Evolutionary conservation across 768 basidiomycete genomes (phyloP).

Genomic region (Auricularia cornea): DNA sequence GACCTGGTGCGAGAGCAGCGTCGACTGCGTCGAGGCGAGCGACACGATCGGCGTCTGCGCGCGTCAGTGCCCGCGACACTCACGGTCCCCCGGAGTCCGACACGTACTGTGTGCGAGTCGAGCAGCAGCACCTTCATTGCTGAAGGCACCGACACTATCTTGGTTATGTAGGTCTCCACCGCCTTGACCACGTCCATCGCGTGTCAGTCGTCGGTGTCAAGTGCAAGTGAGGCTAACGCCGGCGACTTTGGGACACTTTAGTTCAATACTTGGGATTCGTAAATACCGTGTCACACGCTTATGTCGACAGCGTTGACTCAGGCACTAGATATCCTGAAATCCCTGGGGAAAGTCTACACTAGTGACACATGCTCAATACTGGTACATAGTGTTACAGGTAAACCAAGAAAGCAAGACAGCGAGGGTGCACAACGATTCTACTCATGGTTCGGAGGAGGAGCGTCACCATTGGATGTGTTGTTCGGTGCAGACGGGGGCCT

Average conservation of each 20-base stretch:
- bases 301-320: too few species aligned
- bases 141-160: constrained; percentile 73
- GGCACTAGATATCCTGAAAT: too few species aligned
- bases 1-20: constrained; percentile 87
- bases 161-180: constrained; percentile 86
- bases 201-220: constrained; percentile 1
- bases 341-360: too few species aligned
- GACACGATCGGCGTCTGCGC: constrained; percentile 92
- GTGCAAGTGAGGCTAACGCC: not conserved
- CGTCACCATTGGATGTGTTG: not conserved
- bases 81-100: not conserved
- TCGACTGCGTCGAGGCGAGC: constrained; percentile 88
- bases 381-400: too few species aligned
- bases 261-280: too few species aligned
- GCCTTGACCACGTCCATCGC: constrained; percentile 93
- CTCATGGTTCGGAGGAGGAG: not conserved
- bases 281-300: too few species aligned
- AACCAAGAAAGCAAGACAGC: too few species aligned
- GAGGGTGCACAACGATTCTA: not conserved
- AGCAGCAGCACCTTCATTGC: constrained; percentile 95
- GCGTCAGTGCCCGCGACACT: constrained; percentile 6
- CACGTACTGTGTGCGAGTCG: constrained; percentile 82
- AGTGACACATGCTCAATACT: too few species aligned
- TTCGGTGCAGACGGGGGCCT: not conserved
- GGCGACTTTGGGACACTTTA: not conserved